Base-by-base conservation (phyloP, 371 early-diverging fungal genomes). In the Saksenaea vasiformis region DNA sequence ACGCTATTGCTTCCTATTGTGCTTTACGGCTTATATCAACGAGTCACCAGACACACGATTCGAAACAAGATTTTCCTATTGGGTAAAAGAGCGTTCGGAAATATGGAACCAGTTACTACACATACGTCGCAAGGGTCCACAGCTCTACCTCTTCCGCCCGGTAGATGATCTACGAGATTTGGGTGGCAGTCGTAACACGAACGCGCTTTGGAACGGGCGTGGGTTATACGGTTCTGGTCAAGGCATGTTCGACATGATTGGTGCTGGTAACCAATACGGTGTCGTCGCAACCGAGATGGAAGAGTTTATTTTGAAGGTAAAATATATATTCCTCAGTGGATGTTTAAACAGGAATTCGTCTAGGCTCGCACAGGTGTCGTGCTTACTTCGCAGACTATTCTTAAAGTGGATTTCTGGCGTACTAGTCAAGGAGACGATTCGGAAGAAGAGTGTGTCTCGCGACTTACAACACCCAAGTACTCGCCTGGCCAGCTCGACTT, bases 321-420 rank as follows among this genome's bases (percentile, higher is more conserved):
- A 55, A n/a, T 8, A 41, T 19, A 28, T 35, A 7, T 47, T 17
- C 5, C n/a, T 13, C 7, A 47, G 19, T n/a, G 7, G 7, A 47
- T 34, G 22, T 14, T 11, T 11, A 11, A 13, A 27, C 15, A 17
- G 24, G 35, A 15, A 64, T 28, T 17, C 26, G 27, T n/a, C 15
- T 62, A 87, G 86, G 76, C 84, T 27, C 72, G 92, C 15, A 78
- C 77, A 41, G 92, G 92, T 19, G 68, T 75, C 8, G 92, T 90
- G 0, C 76, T 92, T 5, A 86, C 79, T 1, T 82, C 85, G 3
- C 83, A 90, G 51, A 90, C 90, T 0, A 89, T 92, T 38, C 77
- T 92, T 35, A 91, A 91, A 62, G 81, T 87, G 1, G 92, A 93
- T 67, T 85, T 83, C 55, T 92, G 91, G 88, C 74, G 71, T 22